Evolutionary conservation across 2,329 filamentous ascomycete genomes (phyloP), one percentile per base, ranked within the genome.

Genomic region (Trichophyton benhamiae): DNA sequence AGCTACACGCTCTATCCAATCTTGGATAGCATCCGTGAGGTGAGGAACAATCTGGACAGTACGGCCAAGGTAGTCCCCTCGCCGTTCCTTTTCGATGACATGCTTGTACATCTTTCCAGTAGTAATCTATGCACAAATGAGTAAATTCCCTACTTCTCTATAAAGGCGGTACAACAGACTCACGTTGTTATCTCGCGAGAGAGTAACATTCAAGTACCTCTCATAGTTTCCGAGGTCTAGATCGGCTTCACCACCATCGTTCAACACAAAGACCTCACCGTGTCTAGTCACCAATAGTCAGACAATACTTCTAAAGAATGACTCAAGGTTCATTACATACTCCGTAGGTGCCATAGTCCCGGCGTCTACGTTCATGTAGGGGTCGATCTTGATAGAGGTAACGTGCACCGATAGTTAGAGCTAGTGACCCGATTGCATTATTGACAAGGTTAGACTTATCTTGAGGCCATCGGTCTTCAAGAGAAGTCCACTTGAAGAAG

Each of bases 61-160:
- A 74, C 87, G 86, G 66, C 92, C 92, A 11, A 97, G 82, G 69
- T 96, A 97, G 72, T 94, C 86, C 61, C 85, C 85, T 64, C 77
- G 76, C 66, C 85, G 78, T 75, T 87, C 85, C 64, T 83, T 84
- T 70, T 91, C 84, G 68, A 96, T 91, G 60, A 96, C 91, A 69
- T 88, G 84, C 70, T 89, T 82, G 77, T 96, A 97, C 67, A 97
- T 90, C 79, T 97, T 96, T 71, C 94, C 94, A 4, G 92, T 96
- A 2, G 94, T 99, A 75, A 99, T 95, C 52, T 55, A 55, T 36
- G 13, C 52, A 55, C 6, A 38, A 30, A 36, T 55, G 3, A 55
- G 52, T 9, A 33, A 30, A 38, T 13, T 33, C n/a, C 33, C 17
- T 55, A 5, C 3, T 7, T 4, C 7, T 15, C 57, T 9, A 13